These are phyloP conservation scores for Phytophthora niederhauseri DNA, from an alignment of 352 stramenopile genomes.

Conservation along the genomic window DNA sequence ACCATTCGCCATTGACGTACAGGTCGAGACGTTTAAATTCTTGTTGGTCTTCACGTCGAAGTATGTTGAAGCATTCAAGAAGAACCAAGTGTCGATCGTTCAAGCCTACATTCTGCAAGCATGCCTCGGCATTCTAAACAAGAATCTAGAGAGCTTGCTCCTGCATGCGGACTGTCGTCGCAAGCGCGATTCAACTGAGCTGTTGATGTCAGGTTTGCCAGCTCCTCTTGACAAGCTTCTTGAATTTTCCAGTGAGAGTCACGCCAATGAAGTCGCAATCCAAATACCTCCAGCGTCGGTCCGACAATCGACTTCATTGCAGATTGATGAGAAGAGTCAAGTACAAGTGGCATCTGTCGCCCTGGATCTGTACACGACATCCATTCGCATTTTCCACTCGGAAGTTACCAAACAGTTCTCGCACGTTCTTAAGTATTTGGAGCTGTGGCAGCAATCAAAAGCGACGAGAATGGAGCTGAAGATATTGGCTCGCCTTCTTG, in stretches of 20 bases:
- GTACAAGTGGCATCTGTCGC: constrained; percentile 40
- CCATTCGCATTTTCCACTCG: constrained; percentile 53
- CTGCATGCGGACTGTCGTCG: constrained; percentile 5
- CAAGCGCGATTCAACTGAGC: constrained; percentile 24
- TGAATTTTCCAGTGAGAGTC: constrained; percentile 28
- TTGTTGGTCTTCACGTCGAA: constrained; percentile 39
- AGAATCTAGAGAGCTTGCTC: constrained; percentile 45
- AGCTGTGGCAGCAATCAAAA: constrained; percentile 38
- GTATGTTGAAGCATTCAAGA: constrained; percentile 43
- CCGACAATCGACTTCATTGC: not conserved
- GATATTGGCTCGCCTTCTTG: constrained; percentile 49
- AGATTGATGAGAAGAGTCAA: constrained; percentile 24
- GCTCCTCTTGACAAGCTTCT: constrained; percentile 44
- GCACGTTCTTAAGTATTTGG: constrained; percentile 48
- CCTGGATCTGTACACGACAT: constrained; percentile 59
- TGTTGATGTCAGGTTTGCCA: constrained; percentile 33
- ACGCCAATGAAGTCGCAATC: not conserved
- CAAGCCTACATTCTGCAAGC: constrained; percentile 48
- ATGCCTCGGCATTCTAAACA: constrained; percentile 50
- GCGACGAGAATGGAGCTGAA: constrained; percentile 46
- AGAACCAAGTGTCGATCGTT: constrained; percentile 12
- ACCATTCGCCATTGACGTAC: constrained; percentile 54
- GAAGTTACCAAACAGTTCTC: constrained; percentile 53
- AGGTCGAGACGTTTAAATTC: constrained; percentile 38
- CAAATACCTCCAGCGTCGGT: not conserved